phyloP scores from a whole-genome alignment of 108 stramenopile genomes.

The Stephanodiscus minutulus region DNA sequence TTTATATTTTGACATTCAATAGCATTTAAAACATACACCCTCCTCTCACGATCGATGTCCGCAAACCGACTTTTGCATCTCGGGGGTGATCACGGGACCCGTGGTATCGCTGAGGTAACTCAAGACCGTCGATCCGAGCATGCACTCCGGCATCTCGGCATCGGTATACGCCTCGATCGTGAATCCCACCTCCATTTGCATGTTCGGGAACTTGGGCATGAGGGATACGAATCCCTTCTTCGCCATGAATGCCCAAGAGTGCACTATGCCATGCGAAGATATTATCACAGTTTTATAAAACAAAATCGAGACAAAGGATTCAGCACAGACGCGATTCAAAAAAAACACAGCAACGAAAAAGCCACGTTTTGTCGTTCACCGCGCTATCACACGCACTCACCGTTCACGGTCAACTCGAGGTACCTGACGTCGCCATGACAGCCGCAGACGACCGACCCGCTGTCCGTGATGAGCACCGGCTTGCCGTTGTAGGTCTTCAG shows the following conservation, averaged over 20 bases:
- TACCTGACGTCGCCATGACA: conserved; percentile 46
- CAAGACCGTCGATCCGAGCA: conserved; percentile 52
- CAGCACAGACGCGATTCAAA: neutral
- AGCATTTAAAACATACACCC: neutral
- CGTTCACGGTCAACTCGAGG: conserved; percentile 59
- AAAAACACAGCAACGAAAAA: too few relatives aligned
- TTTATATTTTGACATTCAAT: too few relatives aligned
- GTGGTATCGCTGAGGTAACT: conserved; percentile 47
- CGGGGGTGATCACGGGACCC: conserved; percentile 36
- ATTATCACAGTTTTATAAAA: too few relatives aligned
- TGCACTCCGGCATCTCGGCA: conserved; percentile 66
- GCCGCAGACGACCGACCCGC: conserved; percentile 42
- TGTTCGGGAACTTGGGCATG: conserved; percentile 55
- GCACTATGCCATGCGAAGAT: conserved; percentile 16
- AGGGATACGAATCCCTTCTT: conserved; percentile 67
- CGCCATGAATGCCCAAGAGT: conserved; percentile 63
- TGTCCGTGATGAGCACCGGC: conserved; percentile 71
- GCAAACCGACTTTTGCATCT: conserved; percentile 51
- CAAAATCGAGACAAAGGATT: too few relatives aligned
- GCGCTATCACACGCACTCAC: conserved; percentile 18
- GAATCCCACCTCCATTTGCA: conserved; percentile 71
- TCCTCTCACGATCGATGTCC: conserved; percentile 40
- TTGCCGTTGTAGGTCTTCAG: conserved; percentile 65
- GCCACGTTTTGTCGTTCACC: too few relatives aligned
- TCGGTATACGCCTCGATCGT: conserved; percentile 64